A percentile compares a stretch with the other conserved stretches of the same genome.
These are phyloP conservation scores for Fistulina hepatica DNA, from an alignment of 1,284 basidiomycete species.

Conservation along the genomic window DNA sequence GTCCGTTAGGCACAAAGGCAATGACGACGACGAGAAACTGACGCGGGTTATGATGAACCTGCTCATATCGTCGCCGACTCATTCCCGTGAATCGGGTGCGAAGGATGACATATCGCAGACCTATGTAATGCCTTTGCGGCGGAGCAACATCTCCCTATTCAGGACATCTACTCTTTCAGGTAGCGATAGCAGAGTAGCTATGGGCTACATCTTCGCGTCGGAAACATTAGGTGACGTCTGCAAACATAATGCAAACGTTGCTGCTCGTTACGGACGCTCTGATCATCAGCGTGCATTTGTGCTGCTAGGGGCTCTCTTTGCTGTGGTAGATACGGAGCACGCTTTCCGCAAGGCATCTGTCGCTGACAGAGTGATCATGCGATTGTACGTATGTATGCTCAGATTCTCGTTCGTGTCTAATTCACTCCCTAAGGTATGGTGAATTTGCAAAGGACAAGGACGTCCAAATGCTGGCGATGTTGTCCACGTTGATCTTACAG, in stretches of 20 bases:
- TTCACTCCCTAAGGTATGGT: constrained; percentile 37
- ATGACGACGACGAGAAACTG: constrained; percentile 45
- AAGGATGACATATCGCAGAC: constrained; percentile 21
- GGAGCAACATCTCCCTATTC: constrained; percentile 59
- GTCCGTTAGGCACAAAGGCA: constrained; percentile 23
- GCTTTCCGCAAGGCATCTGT: constrained; percentile 15
- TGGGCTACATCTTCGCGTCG: constrained; percentile 47
- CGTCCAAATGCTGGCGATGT: constrained; percentile 73
- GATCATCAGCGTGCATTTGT: constrained; percentile 70
- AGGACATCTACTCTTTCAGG: constrained; percentile 46
- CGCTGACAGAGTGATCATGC: constrained; percentile 29
- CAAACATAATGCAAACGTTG: constrained; percentile 47
- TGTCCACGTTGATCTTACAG: constrained; percentile 59
- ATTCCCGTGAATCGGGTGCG: constrained; percentile 21
- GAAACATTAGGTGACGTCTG: constrained; percentile 38
- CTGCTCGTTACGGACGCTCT: constrained; percentile 47
- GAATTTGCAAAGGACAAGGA: constrained; percentile 59
- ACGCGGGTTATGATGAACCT: constrained; percentile 65
- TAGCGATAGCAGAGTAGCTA: constrained; percentile 51
- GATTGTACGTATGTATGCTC: constrained; percentile 31
- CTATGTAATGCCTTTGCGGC: constrained; percentile 30
- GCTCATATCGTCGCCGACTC: constrained; percentile 43
- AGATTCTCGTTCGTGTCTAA: constrained; percentile 5
- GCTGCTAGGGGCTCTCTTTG: constrained; percentile 46
- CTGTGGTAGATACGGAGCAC: constrained; percentile 15